A percentile compares a stretch with the other conserved stretches of the same genome.
Conservation (phyloP, 208 protist genomes). For the Crithidia sp. region DNA sequence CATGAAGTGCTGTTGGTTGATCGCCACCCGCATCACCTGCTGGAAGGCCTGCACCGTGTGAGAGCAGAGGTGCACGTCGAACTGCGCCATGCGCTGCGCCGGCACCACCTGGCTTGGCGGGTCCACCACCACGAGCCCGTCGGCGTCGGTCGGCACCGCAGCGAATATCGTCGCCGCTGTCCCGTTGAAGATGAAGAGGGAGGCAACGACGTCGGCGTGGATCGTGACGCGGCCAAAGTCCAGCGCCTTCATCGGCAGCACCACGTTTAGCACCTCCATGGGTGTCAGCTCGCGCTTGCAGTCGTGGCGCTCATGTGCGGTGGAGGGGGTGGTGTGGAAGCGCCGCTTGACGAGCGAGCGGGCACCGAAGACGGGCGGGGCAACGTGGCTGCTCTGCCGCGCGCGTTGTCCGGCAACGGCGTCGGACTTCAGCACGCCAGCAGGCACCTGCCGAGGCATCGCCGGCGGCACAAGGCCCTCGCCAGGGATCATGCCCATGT, state of each 20-base stretch:
- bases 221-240: conserved; percentile 93
- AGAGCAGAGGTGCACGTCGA: conserved; percentile 88
- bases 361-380: conserved; percentile 70
- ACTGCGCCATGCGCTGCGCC: conserved; percentile 86
- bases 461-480: conserved; percentile 74
- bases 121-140: conserved; percentile 60
- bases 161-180: conserved; percentile 79
- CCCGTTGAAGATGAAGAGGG: conserved; percentile 93
- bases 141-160: conserved; percentile 74
- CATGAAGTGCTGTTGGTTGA: conserved; percentile 91
- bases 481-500: conserved; percentile 88
- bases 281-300: conserved; percentile 90
- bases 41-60: conserved; percentile 68
- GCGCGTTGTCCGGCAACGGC: conserved; percentile 25
- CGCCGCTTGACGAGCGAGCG: conserved; percentile 86
- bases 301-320: conserved; percentile 86
- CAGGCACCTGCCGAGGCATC: conserved; percentile 39
- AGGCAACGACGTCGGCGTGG: conserved; percentile 65
- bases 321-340: conserved; percentile 77
- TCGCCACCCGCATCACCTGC: conserved; percentile 85
- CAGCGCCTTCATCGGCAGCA: conserved; percentile 80
- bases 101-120: conserved; percentile 92
- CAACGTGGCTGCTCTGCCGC: conserved; percentile 42
- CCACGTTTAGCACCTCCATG: conserved; percentile 85
- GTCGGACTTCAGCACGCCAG: conserved; percentile 27